These are phyloP conservation scores for Didymella exigua DNA, from an alignment of 2,329 filamentous ascomycete species.

Conservation along the genomic window DNA sequence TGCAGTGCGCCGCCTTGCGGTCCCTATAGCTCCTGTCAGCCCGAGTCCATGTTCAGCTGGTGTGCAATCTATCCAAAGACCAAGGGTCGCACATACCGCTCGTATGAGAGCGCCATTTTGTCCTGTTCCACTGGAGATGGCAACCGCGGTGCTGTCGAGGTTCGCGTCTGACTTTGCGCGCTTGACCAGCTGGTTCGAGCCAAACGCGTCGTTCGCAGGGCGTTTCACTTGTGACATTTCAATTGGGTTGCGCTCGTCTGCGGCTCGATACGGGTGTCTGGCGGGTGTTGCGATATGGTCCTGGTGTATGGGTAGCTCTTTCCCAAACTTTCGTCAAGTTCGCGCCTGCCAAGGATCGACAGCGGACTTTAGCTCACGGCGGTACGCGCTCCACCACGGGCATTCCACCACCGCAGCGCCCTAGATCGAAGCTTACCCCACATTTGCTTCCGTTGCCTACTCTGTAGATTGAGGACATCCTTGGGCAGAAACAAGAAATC, in stretches of 20 bases:
- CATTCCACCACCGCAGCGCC: not conserved
- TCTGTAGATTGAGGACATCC: not conserved
- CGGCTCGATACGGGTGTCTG: not conserved
- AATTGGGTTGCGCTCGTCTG: conserved; percentile 6
- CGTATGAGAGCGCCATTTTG: conserved; percentile 69
- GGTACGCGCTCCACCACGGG: conserved; percentile 4
- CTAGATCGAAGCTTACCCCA: conserved; percentile 6
- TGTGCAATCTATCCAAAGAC: conserved; percentile 32
- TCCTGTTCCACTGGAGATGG: conserved; percentile 61
- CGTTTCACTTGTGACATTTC: conserved; percentile 90
- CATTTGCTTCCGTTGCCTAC: not conserved
- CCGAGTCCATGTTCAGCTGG: conserved; percentile 25
- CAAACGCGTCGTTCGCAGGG: conserved; percentile 82
- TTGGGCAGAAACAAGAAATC: not conserved
- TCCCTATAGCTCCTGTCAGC: conserved; percentile 60
- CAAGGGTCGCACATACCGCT: conserved; percentile 63
- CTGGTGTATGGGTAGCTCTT: conserved; percentile 12
- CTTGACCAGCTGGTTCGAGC: conserved; percentile 83
- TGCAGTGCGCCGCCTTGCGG: conserved; percentile 81
- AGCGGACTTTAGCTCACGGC: conserved; percentile 13
- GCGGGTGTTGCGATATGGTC: conserved; percentile 6
- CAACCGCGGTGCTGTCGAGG: conserved; percentile 60
- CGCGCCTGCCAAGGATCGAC: conserved; percentile 13
- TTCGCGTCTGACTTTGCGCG: conserved; percentile 75
- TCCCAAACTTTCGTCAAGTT: conserved; percentile 12